These are phyloP conservation scores for Magnusiomyces fungicola DNA, from an alignment of 1,139 yeast genomes.

Conservation along the genomic window DNA sequence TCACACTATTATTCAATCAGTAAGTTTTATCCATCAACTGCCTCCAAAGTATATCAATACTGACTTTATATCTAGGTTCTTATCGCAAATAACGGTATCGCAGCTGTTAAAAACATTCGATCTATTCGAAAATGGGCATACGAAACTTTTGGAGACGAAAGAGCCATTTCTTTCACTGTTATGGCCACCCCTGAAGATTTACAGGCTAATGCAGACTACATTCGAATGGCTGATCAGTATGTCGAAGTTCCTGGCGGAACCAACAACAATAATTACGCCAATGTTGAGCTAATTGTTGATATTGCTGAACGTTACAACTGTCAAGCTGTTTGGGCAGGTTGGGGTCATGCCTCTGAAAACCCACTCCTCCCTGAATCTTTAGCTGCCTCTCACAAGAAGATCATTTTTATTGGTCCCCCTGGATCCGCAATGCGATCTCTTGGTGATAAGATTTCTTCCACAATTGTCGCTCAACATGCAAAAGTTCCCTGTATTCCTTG, in stretches of 20 bases:
- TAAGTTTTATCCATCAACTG: conserved; percentile 18
- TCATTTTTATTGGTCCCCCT: conserved; percentile 95
- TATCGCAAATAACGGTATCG: conserved; percentile 98
- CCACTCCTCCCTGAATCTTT: conserved; percentile 88
- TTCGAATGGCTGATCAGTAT: conserved; percentile 98
- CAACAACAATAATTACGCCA: conserved; percentile 95
- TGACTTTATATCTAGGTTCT: conserved; percentile 41
- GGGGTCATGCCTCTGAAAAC: conserved; percentile 99
- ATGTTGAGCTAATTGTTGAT: conserved; percentile 93
- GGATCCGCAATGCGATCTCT: conserved; percentile 99
- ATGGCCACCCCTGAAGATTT: conserved; percentile 99
- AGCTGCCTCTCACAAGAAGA: conserved; percentile 82
- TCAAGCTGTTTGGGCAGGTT: conserved; percentile 99
- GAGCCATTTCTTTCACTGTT: conserved; percentile 87
- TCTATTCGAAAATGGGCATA: conserved; percentile 98
- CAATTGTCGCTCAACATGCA: conserved; percentile 98
- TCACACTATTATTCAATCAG: conserved; percentile 83
- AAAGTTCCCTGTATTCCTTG: conserved; percentile 97
- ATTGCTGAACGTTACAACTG: conserved; percentile 94
- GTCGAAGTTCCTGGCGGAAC: conserved; percentile 99
- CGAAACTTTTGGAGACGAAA: conserved; percentile 93
- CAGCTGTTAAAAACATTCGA: conserved; percentile 96
- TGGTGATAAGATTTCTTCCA: conserved; percentile 95
- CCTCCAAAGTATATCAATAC: not conserved
- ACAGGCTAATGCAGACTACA: conserved; percentile 94